phyloP scores from a whole-genome alignment of 495 filamentous ascomycete genomes.

The Copromyces sp. region DNA sequence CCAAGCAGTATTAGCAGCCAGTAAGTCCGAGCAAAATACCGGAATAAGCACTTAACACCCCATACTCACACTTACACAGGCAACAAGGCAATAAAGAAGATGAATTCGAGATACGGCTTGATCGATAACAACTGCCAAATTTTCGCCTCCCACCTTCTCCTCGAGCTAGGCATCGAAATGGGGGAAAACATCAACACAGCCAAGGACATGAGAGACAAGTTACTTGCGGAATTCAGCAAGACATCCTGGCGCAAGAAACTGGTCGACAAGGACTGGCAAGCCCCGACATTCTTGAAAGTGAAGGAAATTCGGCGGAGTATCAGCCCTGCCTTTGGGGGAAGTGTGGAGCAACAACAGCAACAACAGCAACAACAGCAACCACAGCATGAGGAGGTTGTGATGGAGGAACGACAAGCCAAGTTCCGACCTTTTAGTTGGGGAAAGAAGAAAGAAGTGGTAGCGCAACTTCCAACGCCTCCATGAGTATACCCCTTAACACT shows the following conservation, averaged over 20 bases:
- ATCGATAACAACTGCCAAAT: conserved; percentile 43
- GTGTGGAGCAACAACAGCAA: not conserved
- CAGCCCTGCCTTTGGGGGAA: not conserved
- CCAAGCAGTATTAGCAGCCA: conserved; percentile 32
- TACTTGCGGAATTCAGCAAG: not conserved
- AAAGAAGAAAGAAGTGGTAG: not conserved
- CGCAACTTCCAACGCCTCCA: not conserved
- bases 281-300: not conserved
- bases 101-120: conserved; percentile 35
- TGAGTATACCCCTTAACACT: not conserved
- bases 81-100: conserved; percentile 34
- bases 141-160: conserved; percentile 16
- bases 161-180: not conserved
- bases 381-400: not conserved
- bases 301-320: not conserved
- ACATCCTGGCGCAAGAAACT: not conserved
- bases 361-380: not conserved
- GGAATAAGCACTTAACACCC: not conserved
- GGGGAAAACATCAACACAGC: not conserved
- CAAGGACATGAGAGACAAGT: not conserved
- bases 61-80: conserved; percentile 5
- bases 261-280: not conserved
- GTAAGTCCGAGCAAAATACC: conserved; percentile 11
- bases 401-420: not conserved
- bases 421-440: not conserved